These are phyloP conservation scores for Laguncularia racemosa DNA, from an alignment of 345 rosid genomes.

Conservation along the genomic window DNA sequence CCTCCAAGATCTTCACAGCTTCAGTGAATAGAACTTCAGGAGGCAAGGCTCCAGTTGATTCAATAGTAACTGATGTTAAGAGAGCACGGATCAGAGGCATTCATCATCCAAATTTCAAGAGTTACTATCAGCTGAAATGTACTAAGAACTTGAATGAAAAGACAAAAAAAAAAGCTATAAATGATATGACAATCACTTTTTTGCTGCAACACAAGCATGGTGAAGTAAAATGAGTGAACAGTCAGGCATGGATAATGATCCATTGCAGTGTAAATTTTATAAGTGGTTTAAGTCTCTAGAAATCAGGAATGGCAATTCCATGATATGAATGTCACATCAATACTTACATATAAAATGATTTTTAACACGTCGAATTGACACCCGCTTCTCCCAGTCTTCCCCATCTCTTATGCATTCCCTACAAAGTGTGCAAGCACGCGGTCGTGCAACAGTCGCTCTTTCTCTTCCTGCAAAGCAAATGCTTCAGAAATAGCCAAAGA, in stretches of 20 bases:
- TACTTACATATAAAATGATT: slow-evolving; percentile 90
- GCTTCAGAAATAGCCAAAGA: slow-evolving; percentile 4
- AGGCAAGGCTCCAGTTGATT: slow-evolving; percentile 81
- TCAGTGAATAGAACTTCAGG: slow-evolving; percentile 80
- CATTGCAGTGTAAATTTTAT: background rate
- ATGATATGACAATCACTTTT: no score
- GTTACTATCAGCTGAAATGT: no score
- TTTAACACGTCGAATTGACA: slow-evolving; percentile 58
- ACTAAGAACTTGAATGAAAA: no score
- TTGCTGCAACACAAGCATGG: no score
- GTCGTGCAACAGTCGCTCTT: slow-evolving; percentile 70
- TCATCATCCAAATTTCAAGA: background rate
- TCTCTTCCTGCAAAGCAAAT: slow-evolving; percentile 43
- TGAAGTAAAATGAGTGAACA: no score
- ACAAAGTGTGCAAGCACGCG: slow-evolving; percentile 83
- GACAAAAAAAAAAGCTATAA: no score
- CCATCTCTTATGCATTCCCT: slow-evolving; percentile 74
- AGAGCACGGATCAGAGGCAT: slow-evolving; percentile 4
- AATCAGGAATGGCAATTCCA: background rate
- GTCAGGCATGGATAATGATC: no score
- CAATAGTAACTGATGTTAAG: slow-evolving; percentile 62
- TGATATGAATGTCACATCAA: background rate
- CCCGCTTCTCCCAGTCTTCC: slow-evolving; percentile 47
- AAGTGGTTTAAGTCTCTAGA: no score
- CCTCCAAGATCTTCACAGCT: slow-evolving; percentile 88